These are phyloP conservation scores for Hypoxylon sp. DNA, from an alignment of 2,329 filamentous ascomycete genomes.

Conservation along the genomic window DNA sequence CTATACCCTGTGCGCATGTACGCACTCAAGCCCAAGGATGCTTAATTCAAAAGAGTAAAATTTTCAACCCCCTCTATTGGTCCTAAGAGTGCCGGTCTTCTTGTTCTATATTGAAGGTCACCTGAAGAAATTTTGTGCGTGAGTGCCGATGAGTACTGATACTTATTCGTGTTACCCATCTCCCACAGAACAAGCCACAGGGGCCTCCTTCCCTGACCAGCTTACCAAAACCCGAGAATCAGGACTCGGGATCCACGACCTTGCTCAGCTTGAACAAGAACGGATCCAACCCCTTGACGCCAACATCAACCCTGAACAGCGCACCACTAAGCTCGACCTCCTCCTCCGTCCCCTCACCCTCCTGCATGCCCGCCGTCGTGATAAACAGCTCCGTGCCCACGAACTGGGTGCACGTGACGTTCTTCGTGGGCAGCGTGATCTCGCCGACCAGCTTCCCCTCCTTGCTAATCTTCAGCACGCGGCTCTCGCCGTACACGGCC, in stretches of 20 bases:
- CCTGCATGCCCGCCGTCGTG: constrained; percentile 80
- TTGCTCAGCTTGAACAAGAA: constrained; percentile 73
- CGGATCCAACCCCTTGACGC: constrained; percentile 74
- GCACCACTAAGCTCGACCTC: constrained; percentile 77
- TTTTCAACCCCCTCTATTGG: neutral
- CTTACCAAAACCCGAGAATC: constrained; percentile 1
- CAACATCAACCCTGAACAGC: constrained; percentile 84
- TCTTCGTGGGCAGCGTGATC: constrained; percentile 81
- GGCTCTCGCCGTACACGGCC: constrained; percentile 83
- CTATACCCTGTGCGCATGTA: constrained; percentile 84
- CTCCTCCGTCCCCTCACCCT: constrained; percentile 73
- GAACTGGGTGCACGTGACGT: constrained; percentile 86
- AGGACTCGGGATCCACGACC: constrained; percentile 14
- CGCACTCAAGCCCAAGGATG: constrained; percentile 72
- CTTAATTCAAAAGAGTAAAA: constrained; percentile 28
- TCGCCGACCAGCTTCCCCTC: constrained; percentile 80
- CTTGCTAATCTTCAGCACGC: constrained; percentile 81
- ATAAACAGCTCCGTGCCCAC: constrained; percentile 82
- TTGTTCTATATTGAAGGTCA: neutral
- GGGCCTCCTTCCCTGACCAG: neutral
- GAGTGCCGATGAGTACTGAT: neutral
- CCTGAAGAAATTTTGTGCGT: neutral
- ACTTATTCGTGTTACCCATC: neutral
- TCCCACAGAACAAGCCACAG: neutral
- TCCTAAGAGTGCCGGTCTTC: neutral